These are phyloP conservation scores for Albugo candida DNA, from an alignment of 352 stramenopile species.

Conservation along the genomic window DNA sequence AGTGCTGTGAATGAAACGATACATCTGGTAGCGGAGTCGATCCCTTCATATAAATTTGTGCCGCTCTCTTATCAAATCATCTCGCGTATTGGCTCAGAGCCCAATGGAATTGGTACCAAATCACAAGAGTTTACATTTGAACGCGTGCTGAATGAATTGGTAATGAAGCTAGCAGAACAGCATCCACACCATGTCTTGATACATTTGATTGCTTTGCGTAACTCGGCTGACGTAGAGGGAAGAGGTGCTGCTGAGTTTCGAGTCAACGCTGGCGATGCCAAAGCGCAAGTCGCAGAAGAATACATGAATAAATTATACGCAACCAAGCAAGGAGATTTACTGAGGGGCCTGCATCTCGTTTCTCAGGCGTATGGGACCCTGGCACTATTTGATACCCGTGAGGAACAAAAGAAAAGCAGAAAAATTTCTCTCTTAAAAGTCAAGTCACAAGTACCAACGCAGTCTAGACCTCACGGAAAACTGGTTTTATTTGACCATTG, in stretches of 20 bases:
- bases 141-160: slow-evolving; percentile 65
- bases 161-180: slow-evolving; percentile 84
- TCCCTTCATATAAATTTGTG: slow-evolving; percentile 93
- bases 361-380: slow-evolving; percentile 60
- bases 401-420: slow-evolving; percentile 46
- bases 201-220: slow-evolving; percentile 89
- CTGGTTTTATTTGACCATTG: slow-evolving; percentile 44
- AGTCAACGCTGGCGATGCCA: slow-evolving; percentile 59
- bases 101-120: not conserved
- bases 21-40: slow-evolving; percentile 42
- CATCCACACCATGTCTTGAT: slow-evolving; percentile 94
- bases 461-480: slow-evolving; percentile 8
- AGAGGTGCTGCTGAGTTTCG: slow-evolving; percentile 61
- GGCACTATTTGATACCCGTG: slow-evolving; percentile 56
- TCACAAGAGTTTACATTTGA: slow-evolving; percentile 38
- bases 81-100: slow-evolving; percentile 74
- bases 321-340: slow-evolving; percentile 19
- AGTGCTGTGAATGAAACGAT: slow-evolving; percentile 69
- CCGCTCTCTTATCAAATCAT: slow-evolving; percentile 96
- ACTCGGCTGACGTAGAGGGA: slow-evolving; percentile 79
- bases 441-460: slow-evolving; percentile 16
- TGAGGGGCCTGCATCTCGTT: slow-evolving; percentile 59
- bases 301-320: slow-evolving; percentile 40
- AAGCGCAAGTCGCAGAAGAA: slow-evolving; percentile 35
- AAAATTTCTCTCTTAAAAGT: slow-evolving; percentile 45